These are phyloP conservation scores for Lizonia empirigonia DNA, from an alignment of 2,329 filamentous ascomycete genomes.

Conservation along the genomic window DNA sequence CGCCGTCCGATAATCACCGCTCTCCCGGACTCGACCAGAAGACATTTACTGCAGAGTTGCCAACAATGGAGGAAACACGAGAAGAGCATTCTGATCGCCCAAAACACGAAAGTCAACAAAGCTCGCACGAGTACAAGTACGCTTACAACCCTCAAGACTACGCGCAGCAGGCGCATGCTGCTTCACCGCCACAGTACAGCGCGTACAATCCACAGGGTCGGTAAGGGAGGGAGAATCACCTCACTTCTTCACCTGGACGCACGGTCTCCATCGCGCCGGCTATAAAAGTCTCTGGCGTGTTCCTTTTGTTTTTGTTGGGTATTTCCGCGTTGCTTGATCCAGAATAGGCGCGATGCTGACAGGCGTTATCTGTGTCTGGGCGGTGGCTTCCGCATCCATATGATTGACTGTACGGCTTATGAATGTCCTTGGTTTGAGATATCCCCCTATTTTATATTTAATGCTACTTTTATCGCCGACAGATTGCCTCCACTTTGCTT, in stretches of 20 bases:
- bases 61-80: constrained; percentile 44
- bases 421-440: constrained; percentile 20
- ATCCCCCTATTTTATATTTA: constrained; percentile 9
- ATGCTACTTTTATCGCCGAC: constrained; percentile 13
- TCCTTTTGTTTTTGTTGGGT: no score
- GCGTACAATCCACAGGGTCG: constrained; percentile 15
- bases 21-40: constrained; percentile 44
- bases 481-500: not conserved
- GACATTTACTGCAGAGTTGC: constrained; percentile 41
- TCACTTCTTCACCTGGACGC: not conserved
- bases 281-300: no score
- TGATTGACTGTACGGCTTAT: constrained; percentile 4
- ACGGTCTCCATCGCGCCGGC: not conserved
- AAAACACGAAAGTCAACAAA: constrained; percentile 27
- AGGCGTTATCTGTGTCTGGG: not conserved
- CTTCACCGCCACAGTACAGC: constrained; percentile 26
- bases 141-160: constrained; percentile 46
- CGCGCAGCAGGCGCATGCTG: constrained; percentile 21
- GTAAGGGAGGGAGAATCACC: not conserved
- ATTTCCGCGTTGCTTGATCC: constrained; percentile 6
- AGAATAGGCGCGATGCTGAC: no score
- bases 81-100: constrained; percentile 39
- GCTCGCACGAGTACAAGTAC: constrained; percentile 31
- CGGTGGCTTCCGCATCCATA: not conserved
- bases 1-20: constrained; percentile 42